Evolutionary conservation across 228 moss, liverwort and hornwort genomes (phyloP).

Genomic region (Sphagnum magellanicum): DNA sequence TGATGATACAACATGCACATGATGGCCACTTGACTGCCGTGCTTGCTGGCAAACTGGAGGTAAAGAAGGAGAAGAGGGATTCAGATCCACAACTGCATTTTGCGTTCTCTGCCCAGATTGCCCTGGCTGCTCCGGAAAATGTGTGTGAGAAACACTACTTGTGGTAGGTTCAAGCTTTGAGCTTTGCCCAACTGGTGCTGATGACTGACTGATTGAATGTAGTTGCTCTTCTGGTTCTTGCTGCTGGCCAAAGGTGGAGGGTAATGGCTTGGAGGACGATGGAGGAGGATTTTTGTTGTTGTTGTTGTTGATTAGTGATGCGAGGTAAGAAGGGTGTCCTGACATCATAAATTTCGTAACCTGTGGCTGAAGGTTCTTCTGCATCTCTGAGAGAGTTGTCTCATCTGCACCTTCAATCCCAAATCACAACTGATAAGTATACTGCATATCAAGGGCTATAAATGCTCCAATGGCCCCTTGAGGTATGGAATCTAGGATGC

Average conservation of each 20-base stretch:
- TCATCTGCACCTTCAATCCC: background rate
- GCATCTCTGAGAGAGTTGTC: background rate
- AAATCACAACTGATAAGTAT: too few species aligned
- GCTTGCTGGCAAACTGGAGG: conserved; percentile 39
- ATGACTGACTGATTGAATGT: conserved; percentile 4
- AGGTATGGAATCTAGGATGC: too few species aligned
- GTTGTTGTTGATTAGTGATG: background rate
- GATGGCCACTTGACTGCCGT: conserved; percentile 29
- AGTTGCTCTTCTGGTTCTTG: conserved; percentile 13
- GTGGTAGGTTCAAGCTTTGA: background rate
- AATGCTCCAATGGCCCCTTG: too few species aligned
- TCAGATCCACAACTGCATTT: conserved; percentile 12
- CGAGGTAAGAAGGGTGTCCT: background rate
- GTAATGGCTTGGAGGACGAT: conserved; percentile 6
- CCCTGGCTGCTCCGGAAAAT: background rate
- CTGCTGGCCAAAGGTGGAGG: conserved; percentile 7
- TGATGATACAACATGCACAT: background rate
- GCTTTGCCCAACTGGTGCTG: conserved; percentile 5
- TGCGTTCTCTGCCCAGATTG: background rate
- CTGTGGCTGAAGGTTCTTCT: background rate
- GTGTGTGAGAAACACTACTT: background rate
- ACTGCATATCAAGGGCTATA: too few species aligned
- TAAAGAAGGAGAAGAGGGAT: conserved; percentile 10
- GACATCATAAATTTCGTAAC: background rate
- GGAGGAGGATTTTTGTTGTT: background rate